A percentile compares a stretch with the other conserved stretches of the same genome.
Evolutionary conservation across 495 filamentous ascomycete species (phyloP).

Genomic region (Lophiotrema nucula): DNA sequence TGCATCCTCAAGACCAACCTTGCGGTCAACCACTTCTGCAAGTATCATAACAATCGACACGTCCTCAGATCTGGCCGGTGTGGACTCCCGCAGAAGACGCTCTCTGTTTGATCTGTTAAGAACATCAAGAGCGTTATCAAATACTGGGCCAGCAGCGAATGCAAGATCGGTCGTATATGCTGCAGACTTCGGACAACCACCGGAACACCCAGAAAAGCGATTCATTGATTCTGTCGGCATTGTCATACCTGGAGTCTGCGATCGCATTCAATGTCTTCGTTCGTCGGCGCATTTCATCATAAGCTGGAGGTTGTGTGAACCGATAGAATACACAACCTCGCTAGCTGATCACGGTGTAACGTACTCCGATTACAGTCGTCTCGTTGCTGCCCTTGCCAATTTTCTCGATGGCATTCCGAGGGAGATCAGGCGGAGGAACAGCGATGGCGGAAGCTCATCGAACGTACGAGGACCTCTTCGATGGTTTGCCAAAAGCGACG

Average conservation of each 20-base stretch:
- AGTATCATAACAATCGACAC: background rate
- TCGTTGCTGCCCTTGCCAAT: slow-evolving; percentile 10
- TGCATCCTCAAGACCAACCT: background rate
- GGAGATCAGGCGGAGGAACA: background rate
- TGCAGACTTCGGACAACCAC: background rate
- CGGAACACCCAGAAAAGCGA: slow-evolving; percentile 20
- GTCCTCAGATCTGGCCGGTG: no score
- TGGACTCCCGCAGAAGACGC: no score
- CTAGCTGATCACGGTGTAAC: slow-evolving; percentile 28
- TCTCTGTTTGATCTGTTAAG: no score
- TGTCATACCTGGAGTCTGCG: slow-evolving; percentile 20
- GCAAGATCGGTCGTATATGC: background rate
- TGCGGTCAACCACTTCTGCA: background rate
- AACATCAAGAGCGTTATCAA: no score
- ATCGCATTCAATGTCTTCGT: slow-evolving; percentile 12
- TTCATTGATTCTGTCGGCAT: slow-evolving; percentile 30
- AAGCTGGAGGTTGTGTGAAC: slow-evolving; percentile 24
- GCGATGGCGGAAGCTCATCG: background rate
- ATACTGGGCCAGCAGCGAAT: background rate
- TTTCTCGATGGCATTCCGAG: slow-evolving; percentile 11
- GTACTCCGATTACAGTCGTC: slow-evolving; percentile 10
- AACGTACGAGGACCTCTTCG: background rate
- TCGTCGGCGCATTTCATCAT: slow-evolving; percentile 15
- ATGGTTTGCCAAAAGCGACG: background rate
- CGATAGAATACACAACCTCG: slow-evolving; percentile 22